Conservation (phyloP, 805 yeast genomes). For the Ogataea corticis region DNA sequence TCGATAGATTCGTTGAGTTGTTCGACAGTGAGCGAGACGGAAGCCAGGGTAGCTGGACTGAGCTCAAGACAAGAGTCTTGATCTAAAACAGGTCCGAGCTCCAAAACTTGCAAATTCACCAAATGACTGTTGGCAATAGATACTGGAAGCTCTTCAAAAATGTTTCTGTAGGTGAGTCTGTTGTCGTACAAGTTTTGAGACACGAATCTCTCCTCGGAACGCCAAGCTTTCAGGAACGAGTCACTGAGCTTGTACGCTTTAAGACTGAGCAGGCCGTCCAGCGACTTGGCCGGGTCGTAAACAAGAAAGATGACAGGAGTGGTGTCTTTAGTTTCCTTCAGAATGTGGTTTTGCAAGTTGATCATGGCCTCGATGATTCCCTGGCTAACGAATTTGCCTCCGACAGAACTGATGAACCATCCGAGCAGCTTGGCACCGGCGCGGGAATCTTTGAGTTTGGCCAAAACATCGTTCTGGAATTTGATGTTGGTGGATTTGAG, state of each 20-base stretch:
- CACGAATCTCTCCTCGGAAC: conserved; percentile 59
- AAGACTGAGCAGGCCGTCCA: conserved; percentile 61
- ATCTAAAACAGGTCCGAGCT: conserved; percentile 18
- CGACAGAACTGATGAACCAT: conserved; percentile 72
- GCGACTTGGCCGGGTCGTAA: conserved; percentile 69
- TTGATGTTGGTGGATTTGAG: conserved; percentile 57
- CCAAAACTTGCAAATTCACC: conserved; percentile 40
- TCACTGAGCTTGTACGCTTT: conserved; percentile 69
- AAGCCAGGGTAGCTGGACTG: conserved; percentile 42
- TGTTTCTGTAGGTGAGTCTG: conserved; percentile 61
- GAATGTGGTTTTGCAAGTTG: conserved; percentile 48
- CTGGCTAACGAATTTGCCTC: conserved; percentile 69
- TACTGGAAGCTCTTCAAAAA: conserved; percentile 72
- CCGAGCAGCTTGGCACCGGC: conserved; percentile 74
- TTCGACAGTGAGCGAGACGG: conserved; percentile 51
- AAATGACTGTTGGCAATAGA: conserved; percentile 67
- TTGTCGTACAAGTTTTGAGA: conserved; percentile 60
- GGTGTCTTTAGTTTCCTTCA: conserved; percentile 29
- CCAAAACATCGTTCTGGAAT: conserved; percentile 68
- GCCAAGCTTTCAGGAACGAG: conserved; percentile 51
- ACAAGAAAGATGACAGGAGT: conserved; percentile 52
- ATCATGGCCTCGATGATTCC: conserved; percentile 69
- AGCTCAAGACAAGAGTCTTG: conserved; percentile 34
- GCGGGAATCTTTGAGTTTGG: conserved; percentile 59
- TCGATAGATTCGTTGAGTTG: conserved; percentile 68